phyloP scores from a whole-genome alignment of 371 early-diverging fungal species.

The Haplosporangium sp. region DNA sequence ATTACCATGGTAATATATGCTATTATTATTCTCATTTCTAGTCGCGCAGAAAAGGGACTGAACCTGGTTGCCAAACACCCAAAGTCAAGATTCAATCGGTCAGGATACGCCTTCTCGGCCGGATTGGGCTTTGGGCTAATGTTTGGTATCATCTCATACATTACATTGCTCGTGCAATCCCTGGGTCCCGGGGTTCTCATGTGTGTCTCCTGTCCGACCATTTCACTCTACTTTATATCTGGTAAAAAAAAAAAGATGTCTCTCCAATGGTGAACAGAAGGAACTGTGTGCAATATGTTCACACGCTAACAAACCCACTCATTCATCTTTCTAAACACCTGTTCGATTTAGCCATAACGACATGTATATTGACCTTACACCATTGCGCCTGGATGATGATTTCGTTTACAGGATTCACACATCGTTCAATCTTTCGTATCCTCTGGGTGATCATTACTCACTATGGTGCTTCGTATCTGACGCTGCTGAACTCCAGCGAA shows the following conservation, averaged over 20 bases:
- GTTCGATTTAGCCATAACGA: constrained; percentile 67
- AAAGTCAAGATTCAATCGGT: constrained; percentile 67
- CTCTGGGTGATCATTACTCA: constrained; percentile 66
- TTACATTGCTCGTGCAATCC: constrained; percentile 71
- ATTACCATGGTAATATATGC: constrained; percentile 16
- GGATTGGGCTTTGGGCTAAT: constrained; percentile 80
- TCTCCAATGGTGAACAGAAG: background rate
- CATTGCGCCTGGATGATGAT: constrained; percentile 81
- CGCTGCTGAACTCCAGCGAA: constrained; percentile 60
- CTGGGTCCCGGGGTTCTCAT: constrained; percentile 75
- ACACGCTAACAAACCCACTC: too few relatives aligned
- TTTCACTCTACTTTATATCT: constrained; percentile 72
- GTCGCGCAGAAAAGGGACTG: constrained; percentile 69
- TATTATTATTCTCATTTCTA: too few relatives aligned
- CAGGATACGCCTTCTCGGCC: constrained; percentile 67
- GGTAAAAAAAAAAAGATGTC: constrained; percentile 55
- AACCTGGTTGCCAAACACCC: constrained; percentile 68
- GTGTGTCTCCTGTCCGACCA: constrained; percentile 73
- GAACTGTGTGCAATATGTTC: too few relatives aligned
- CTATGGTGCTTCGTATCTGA: constrained; percentile 73
- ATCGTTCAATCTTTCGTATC: constrained; percentile 51
- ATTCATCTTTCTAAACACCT: background rate
- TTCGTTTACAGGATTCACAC: constrained; percentile 72
- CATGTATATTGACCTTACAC: constrained; percentile 74
- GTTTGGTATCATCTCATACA: constrained; percentile 73